Evolutionary conservation across 768 basidiomycete genomes (phyloP), one percentile per base, ranked within the genome.

Genomic region (Neoboletus magnificus): DNA sequence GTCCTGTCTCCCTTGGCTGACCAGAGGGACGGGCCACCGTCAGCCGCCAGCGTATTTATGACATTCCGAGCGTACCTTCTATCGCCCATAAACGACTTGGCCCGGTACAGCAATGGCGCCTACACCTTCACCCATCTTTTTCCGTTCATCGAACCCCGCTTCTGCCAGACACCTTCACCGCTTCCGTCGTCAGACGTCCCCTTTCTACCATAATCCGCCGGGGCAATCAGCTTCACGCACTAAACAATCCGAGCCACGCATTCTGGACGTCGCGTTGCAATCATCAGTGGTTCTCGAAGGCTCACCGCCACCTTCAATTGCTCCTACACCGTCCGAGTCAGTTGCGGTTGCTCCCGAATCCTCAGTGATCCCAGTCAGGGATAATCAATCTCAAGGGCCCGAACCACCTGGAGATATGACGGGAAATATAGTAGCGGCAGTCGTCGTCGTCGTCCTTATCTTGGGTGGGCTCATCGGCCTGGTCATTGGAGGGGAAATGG

Each of bases 11-110:
- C 25, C 8, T 27, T 49, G 64, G 59, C 64, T 61, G 66, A 64
- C 64, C 2, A 15, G 47, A 12, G 29, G 25, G 29, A 44, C 47
- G 52, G 22, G 46, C 50, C 50, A 55, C 25, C 42, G 65, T 62
- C 61, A 68, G 68, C 67, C 67, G 32, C 65, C 48, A 57, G 41
- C n/a, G 18, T 68, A 65, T 63, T 56, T 70, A 69, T 69, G 60
- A 61, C 16, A 49, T 50, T 39, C 29, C 9, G 36, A 37, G 20
- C 37, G 29, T 42, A 25, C 23, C 42, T 51, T 41, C 50, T 30
- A 33, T 47, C 33, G n/a, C 18, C 25, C 35, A 43, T 39, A n/a
- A 18, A 43, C 44, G 41, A 48, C 32, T 52, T 30, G 16, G 33
- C 30, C 46, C 51, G 39, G 37, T 36, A 35, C 46, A 50, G 50